phyloP scores from a whole-genome alignment of 169 alveolate genomes.

The Amoebophrya sp. region DNA sequence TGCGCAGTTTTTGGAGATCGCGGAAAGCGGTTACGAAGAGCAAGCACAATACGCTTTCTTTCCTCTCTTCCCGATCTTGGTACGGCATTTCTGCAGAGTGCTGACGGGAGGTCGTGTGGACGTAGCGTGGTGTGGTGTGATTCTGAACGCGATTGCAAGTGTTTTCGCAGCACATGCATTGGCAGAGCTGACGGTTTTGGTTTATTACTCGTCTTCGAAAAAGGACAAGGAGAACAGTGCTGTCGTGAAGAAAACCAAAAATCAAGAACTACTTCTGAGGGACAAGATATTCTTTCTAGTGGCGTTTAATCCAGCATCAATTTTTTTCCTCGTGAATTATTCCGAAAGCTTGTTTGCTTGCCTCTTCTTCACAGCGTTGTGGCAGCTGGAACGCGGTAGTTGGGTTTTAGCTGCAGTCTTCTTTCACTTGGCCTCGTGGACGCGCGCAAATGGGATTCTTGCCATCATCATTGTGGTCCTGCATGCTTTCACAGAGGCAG shows the following conservation, averaged over 20 bases:
- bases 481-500: neutral
- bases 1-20: neutral
- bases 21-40: neutral
- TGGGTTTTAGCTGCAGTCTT: neutral
- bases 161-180: neutral
- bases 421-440: neutral
- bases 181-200: neutral
- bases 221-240: neutral
- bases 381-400: neutral
- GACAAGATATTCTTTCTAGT: neutral
- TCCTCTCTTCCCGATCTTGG: neutral
- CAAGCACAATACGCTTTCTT: neutral
- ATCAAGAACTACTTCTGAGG: neutral
- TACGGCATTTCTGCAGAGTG: neutral
- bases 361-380: neutral
- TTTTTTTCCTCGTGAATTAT: neutral
- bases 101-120: neutral
- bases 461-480: neutral
- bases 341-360: neutral
- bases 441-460: neutral
- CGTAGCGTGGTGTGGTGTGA: neutral
- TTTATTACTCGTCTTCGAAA: neutral
- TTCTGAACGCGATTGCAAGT: neutral
- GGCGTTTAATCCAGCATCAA: neutral
- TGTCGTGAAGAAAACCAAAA: neutral